These are phyloP conservation scores for Castanospermum australe DNA, from an alignment of 306 rosid genomes.

Conservation along the genomic window DNA sequence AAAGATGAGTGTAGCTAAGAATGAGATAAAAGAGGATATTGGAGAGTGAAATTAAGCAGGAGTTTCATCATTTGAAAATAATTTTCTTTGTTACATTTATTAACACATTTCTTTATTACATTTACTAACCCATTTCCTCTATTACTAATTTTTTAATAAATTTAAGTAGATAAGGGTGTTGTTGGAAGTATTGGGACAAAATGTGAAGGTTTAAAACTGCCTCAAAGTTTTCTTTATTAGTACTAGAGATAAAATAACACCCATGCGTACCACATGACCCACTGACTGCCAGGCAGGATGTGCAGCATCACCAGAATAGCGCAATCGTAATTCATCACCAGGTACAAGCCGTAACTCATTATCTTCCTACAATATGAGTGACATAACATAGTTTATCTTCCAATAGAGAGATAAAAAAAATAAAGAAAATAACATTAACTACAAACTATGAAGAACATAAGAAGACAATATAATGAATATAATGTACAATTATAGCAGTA, in stretches of 20 bases:
- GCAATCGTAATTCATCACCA: slow-evolving; percentile 94
- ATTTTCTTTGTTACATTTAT: not conserved
- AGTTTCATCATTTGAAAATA: not conserved
- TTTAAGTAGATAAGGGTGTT: not conserved
- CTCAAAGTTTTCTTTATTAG: not conserved
- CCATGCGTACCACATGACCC: slow-evolving; percentile 87
- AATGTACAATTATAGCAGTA: not conserved
- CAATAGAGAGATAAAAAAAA: not conserved
- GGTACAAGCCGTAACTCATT: slow-evolving; percentile 98
- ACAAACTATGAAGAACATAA: not conserved
- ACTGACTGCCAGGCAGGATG: slow-evolving; percentile 99
- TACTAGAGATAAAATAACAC: not conserved
- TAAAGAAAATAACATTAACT: not conserved
- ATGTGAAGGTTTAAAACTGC: not conserved
- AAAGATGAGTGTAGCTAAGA: not conserved
- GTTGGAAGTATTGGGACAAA: not conserved
- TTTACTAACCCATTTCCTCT: not conserved
- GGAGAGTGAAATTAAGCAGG: not conserved
- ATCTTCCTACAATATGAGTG: slow-evolving; percentile 82
- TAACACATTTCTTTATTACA: not conserved
- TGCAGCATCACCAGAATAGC: slow-evolving; percentile 99
- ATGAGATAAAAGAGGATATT: not conserved
- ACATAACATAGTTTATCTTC: slow-evolving; percentile 19
- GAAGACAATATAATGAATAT: not conserved
- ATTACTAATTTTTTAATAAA: not conserved